Evolutionary conservation across 257 asterid genomes (phyloP).

Genomic region (Cordia subcordata): DNA sequence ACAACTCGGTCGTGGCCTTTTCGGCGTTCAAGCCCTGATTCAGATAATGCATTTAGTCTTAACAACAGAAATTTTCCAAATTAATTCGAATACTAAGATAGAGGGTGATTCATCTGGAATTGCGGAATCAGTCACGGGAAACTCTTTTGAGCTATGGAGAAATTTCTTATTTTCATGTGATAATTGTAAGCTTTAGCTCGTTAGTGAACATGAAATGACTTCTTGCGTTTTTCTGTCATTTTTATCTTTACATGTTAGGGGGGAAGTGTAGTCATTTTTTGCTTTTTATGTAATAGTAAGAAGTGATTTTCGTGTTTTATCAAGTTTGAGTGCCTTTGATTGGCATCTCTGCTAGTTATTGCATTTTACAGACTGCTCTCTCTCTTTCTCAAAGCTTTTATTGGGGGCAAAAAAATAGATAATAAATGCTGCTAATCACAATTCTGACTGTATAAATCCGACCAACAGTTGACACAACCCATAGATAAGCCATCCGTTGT

Average conservation of each 20-base stretch:
- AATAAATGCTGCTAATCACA: too few species aligned
- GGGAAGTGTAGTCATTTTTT: neutral
- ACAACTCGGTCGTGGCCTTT: conserved; percentile 71
- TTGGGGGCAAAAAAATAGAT: too few species aligned
- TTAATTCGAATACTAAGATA: neutral
- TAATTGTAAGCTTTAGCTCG: neutral
- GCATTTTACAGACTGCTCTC: neutral
- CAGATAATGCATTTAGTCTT: conserved; percentile 1
- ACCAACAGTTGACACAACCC: too few species aligned
- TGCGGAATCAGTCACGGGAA: neutral
- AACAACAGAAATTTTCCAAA: conserved; percentile 1
- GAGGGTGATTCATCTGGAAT: neutral
- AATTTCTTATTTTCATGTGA: neutral
- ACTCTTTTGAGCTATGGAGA: neutral
- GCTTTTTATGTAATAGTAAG: neutral
- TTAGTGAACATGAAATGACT: neutral
- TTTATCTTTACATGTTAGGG: too few species aligned
- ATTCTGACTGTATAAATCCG: too few species aligned
- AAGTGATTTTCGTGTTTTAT: neutral
- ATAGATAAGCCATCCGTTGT: too few species aligned
- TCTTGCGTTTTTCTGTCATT: too few species aligned
- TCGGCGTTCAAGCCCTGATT: conserved; percentile 74
- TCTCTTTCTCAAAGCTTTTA: neutral
- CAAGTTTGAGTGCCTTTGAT: neutral
- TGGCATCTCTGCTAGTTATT: neutral